phyloP scores from a whole-genome alignment of 306 rosid species.

The Erythrophleum fordii region DNA sequence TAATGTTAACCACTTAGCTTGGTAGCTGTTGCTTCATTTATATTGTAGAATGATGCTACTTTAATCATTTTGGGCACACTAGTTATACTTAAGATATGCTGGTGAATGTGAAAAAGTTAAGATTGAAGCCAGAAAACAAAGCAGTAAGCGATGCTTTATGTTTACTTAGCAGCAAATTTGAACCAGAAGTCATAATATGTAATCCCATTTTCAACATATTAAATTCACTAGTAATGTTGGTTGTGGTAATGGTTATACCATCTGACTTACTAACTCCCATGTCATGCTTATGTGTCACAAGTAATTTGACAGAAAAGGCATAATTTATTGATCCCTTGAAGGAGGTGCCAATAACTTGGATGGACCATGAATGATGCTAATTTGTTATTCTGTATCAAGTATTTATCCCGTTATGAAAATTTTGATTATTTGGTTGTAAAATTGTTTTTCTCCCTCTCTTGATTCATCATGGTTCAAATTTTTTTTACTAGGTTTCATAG shows the following conservation, averaged over 20 bases:
- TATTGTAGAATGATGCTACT: neutral
- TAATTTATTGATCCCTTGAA: neutral
- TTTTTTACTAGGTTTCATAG: conserved; percentile 3
- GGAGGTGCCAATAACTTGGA: neutral
- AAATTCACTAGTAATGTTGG: neutral
- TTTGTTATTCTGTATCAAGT: neutral
- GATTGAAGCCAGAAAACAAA: neutral
- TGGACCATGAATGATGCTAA: too few species aligned
- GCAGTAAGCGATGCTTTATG: neutral
- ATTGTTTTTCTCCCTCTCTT: neutral
- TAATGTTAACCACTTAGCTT: neutral
- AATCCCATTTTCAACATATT: neutral
- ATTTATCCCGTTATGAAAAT: conserved; percentile 18
- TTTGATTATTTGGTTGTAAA: neutral
- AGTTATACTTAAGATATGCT: neutral
- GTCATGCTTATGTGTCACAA: neutral
- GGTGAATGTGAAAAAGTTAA: neutral
- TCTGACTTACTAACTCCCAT: neutral
- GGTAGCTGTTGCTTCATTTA: conserved; percentile 3
- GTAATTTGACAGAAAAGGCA: neutral
- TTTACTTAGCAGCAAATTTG: neutral
- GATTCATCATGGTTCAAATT: neutral
- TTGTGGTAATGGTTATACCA: neutral
- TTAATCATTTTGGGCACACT: neutral
- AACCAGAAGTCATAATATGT: neutral